These are phyloP conservation scores for Pseudofabraea citricarpa DNA, from an alignment of 2,329 filamentous ascomycete genomes.

Conservation along the genomic window DNA sequence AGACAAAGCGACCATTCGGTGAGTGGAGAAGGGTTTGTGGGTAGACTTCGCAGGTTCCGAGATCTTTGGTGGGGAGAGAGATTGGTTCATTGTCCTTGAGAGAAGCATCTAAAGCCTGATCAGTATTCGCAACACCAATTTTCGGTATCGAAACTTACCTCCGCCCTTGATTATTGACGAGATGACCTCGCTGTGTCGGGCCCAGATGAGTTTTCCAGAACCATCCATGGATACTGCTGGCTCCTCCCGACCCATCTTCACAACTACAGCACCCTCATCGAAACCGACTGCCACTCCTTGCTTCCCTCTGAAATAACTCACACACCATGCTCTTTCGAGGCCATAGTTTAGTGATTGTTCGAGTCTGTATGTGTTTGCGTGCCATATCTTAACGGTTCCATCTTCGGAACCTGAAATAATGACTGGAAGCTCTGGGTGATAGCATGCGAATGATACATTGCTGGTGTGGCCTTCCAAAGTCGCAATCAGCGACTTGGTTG, in stretches of 20 bases:
- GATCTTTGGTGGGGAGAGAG: conserved; percentile 83
- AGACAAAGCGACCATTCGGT: conserved; percentile 87
- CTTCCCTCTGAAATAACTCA: conserved; percentile 89
- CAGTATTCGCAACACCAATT: conserved; percentile 14
- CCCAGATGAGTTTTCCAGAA: conserved; percentile 95
- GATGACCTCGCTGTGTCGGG: conserved; percentile 89
- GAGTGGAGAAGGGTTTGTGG: conserved; percentile 92
- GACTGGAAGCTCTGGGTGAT: conserved; percentile 92
- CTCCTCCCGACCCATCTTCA: conserved; percentile 96
- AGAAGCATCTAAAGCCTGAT: conserved; percentile 55
- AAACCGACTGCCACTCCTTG: conserved; percentile 95
- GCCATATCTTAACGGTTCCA: conserved; percentile 96
- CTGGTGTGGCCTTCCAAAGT: conserved; percentile 96
- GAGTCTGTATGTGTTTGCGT: conserved; percentile 93
- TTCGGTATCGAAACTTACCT: conserved; percentile 35
- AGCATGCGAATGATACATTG: conserved; percentile 97
- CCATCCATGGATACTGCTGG: conserved; percentile 96
- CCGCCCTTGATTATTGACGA: conserved; percentile 93
- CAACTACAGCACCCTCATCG: conserved; percentile 94
- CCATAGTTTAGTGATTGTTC: conserved; percentile 97
- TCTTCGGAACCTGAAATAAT: conserved; percentile 98
- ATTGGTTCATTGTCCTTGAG: conserved; percentile 89
- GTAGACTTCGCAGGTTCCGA: conserved; percentile 95
- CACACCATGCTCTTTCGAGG: conserved; percentile 94
- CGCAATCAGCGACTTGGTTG: conserved; percentile 93